Conservation (phyloP, 2,329 filamentous ascomycete genomes). For the Canariomyces notabilis region DNA sequence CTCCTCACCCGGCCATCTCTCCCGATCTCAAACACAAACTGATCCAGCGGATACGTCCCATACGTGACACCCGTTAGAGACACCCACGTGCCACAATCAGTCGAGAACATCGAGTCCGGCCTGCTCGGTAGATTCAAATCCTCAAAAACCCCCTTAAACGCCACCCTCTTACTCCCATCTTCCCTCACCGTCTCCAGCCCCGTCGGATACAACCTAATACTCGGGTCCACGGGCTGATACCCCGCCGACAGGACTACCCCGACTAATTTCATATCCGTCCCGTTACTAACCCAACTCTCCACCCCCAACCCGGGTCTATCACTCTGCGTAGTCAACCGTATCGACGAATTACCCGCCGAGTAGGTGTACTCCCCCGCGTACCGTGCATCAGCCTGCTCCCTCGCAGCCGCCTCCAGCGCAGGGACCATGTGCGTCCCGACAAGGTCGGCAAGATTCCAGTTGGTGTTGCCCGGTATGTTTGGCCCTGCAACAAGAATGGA, state of each 20-base stretch:
- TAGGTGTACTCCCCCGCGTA: slow-evolving; percentile 19
- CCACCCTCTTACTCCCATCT: slow-evolving; percentile 15
- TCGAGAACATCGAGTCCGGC: slow-evolving; percentile 21
- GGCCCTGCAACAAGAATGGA: slow-evolving; percentile 26
- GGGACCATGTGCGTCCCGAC: slow-evolving; percentile 21
- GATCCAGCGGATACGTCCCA: slow-evolving; percentile 21
- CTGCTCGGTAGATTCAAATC: slow-evolving; percentile 17
- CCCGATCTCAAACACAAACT: slow-evolving; percentile 24
- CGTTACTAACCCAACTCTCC: slow-evolving; percentile 21
- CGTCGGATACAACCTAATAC: slow-evolving; percentile 20
- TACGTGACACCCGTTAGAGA: slow-evolving; percentile 22
- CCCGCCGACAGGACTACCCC: slow-evolving; percentile 18
- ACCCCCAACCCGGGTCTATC: slow-evolving; percentile 21
- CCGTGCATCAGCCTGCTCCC: slow-evolving; percentile 17
- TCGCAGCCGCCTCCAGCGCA: slow-evolving; percentile 21
- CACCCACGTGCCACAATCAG: slow-evolving; percentile 24
- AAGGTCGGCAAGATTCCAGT: slow-evolving; percentile 22
- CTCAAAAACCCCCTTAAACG: slow-evolving; percentile 23
- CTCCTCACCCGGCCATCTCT: slow-evolving; percentile 15
- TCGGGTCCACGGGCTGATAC: slow-evolving; percentile 16
- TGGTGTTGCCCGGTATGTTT: slow-evolving; percentile 17
- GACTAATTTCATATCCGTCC: slow-evolving; percentile 19
- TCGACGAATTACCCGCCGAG: slow-evolving; percentile 5
- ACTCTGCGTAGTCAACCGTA: slow-evolving; percentile 17
- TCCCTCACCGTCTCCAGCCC: slow-evolving; percentile 19